A percentile compares a stretch with the other conserved stretches of the same genome.
Evolutionary conservation across 768 basidiomycete genomes (phyloP).

Genomic region (Nidularia sp.): DNA sequence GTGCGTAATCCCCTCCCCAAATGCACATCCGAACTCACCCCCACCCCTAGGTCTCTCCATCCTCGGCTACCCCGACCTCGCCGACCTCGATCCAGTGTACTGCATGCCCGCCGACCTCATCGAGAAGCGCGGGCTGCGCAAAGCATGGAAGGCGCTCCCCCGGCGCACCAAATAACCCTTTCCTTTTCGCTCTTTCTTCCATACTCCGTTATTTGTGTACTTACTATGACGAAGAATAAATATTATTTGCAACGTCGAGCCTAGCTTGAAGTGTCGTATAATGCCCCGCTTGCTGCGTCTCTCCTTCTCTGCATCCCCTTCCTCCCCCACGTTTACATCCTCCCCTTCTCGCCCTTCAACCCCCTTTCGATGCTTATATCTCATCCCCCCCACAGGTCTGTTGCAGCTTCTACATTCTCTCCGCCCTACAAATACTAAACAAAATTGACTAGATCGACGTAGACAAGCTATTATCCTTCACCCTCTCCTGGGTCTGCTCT

Average conservation of each 20-base stretch:
- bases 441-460: conserved; percentile 86
- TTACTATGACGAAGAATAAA: too few relatives aligned
- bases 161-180: conserved; percentile 8
- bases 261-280: conserved; percentile 10
- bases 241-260: too few relatives aligned
- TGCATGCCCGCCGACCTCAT: conserved; percentile 89
- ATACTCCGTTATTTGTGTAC: too few relatives aligned
- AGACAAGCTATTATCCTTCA: conserved; percentile 73
- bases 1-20: conserved; percentile 23
- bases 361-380: not conserved
- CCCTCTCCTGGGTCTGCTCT: conserved; percentile 68
- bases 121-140: conserved; percentile 63
- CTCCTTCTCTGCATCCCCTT: too few relatives aligned
- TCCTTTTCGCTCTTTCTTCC: too few relatives aligned
- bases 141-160: conserved; percentile 57
- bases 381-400: conserved; percentile 65
- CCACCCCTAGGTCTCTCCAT: conserved; percentile 70
- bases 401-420: conserved; percentile 96
- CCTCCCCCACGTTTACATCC: too few relatives aligned
- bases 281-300: conserved; percentile 10
- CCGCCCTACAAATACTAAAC: conserved; percentile 78
- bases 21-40: not conserved
- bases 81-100: conserved; percentile 90
- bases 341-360: not conserved
- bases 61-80: conserved; percentile 79